Conservation (phyloP, 2,329 filamentous ascomycete genomes). For the Ophiostoma pallidulum region DNA sequence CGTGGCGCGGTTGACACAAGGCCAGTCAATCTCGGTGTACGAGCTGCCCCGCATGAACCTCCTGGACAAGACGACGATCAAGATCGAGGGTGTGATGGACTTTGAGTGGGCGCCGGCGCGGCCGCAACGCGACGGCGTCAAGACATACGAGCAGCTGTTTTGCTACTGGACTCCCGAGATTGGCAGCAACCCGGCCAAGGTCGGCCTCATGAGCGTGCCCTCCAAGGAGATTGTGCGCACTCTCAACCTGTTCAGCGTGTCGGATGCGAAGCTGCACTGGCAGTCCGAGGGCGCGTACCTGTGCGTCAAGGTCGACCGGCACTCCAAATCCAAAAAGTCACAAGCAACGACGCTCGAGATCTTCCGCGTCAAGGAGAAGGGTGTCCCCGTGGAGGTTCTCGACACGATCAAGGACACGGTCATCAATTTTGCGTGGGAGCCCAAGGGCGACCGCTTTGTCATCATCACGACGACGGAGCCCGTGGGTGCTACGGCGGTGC, state of each 20-base stretch:
- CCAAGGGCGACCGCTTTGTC: conserved; percentile 93
- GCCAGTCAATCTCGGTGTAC: conserved; percentile 91
- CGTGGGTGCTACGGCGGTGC: conserved; percentile 64
- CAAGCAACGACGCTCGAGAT: conserved; percentile 96
- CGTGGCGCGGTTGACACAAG: conserved; percentile 82
- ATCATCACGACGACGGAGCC: conserved; percentile 92
- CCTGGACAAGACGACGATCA: conserved; percentile 82
- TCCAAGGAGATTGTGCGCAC: conserved; percentile 91
- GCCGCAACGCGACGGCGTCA: conserved; percentile 72
- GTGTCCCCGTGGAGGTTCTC: conserved; percentile 94
- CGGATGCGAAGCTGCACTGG: conserved; percentile 97
- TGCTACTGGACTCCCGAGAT: conserved; percentile 99
- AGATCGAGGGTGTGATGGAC: conserved; percentile 93
- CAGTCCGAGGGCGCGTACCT: conserved; percentile 90
- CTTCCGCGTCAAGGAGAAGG: conserved; percentile 95
- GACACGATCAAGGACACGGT: conserved; percentile 97
- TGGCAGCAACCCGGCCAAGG: conserved; percentile 94
- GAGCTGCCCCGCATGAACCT: conserved; percentile 83
- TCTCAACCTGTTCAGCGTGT: conserved; percentile 95
- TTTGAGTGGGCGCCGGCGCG: conserved; percentile 94
- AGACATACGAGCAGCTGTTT: conserved; percentile 89
- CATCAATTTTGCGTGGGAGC: conserved; percentile 99
- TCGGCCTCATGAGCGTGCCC: conserved; percentile 90
- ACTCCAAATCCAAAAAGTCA: conserved; percentile 98
- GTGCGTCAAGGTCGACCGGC: conserved; percentile 96